A percentile compares a stretch with the other conserved stretches of the same genome.
Conservation (phyloP, 2,329 filamentous ascomycete genomes). For the Phyllosticta capitalensis region DNA sequence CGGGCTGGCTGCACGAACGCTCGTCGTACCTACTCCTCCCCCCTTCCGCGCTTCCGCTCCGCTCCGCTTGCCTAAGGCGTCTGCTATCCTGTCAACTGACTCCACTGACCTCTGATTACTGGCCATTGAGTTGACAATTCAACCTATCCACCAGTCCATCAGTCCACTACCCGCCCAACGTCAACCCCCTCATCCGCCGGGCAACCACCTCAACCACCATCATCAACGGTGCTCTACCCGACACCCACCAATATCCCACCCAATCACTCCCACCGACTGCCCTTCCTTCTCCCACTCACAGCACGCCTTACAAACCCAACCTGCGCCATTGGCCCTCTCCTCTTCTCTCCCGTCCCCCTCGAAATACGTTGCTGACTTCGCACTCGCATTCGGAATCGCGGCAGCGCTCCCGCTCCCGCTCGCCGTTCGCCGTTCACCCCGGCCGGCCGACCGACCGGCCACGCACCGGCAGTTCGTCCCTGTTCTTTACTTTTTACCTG, state of each 20-base stretch:
- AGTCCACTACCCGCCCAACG: neutral
- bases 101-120: too few species aligned
- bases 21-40: too few species aligned
- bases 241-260: neutral
- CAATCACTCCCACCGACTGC: neutral
- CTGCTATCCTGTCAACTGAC: neutral
- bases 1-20: neutral
- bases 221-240: neutral
- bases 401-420: too few species aligned
- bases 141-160: neutral
- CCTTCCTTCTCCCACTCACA: neutral
- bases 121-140: too few species aligned
- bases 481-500: neutral
- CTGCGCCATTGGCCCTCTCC: too few species aligned
- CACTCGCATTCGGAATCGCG: too few species aligned
- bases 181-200: neutral
- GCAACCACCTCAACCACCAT: too few species aligned
- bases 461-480: neutral
- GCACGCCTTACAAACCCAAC: too few species aligned
- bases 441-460: too few species aligned
- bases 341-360: too few species aligned
- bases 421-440: neutral
- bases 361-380: too few species aligned
- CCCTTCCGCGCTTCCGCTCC: neutral
- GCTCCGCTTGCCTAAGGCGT: neutral